Percentiles rank a stretch among this genome's conserved stretches.
These are phyloP conservation scores for Volvariella volvacea DNA, from an alignment of 1,284 basidiomycete species.

Conservation along the genomic window DNA sequence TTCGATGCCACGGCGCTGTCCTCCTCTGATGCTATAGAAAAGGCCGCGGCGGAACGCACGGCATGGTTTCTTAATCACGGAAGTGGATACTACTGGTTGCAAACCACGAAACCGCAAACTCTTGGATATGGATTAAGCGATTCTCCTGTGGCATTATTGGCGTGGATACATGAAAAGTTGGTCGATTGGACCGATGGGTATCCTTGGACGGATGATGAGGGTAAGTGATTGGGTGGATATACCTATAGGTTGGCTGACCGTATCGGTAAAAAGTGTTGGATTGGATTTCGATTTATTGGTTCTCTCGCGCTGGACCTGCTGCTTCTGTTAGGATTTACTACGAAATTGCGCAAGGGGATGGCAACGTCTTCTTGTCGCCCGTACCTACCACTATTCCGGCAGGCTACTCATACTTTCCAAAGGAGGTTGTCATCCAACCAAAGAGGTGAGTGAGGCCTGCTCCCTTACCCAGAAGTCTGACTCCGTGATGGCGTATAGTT, in stretches of 20 bases:
- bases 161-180: conserved; percentile 58
- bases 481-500: conserved; percentile 13
- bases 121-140: conserved; percentile 49
- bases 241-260: background rate
- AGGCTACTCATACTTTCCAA: conserved; percentile 44
- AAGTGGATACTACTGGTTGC: conserved; percentile 34
- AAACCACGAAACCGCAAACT: conserved; percentile 46
- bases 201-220: conserved; percentile 44
- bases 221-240: conserved; percentile 15
- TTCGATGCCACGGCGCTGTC: too few species aligned
- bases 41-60: conserved; percentile 24
- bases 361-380: background rate
- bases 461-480: conserved; percentile 21
- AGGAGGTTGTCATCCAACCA: conserved; percentile 31
- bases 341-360: conserved; percentile 21
- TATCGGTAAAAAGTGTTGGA: conserved; percentile 35
- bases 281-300: conserved; percentile 56
- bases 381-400: conserved; percentile 29
- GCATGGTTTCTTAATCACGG: conserved; percentile 24
- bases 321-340: conserved; percentile 52
- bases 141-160: conserved; percentile 49
- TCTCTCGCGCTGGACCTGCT: conserved; percentile 48
- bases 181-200: conserved; percentile 45
- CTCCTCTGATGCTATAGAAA: too few species aligned
- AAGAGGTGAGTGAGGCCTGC: conserved; percentile 15